Evolutionary conservation across 148 eudicot species (phyloP).

Genomic region (Nepenthes gracilis): DNA sequence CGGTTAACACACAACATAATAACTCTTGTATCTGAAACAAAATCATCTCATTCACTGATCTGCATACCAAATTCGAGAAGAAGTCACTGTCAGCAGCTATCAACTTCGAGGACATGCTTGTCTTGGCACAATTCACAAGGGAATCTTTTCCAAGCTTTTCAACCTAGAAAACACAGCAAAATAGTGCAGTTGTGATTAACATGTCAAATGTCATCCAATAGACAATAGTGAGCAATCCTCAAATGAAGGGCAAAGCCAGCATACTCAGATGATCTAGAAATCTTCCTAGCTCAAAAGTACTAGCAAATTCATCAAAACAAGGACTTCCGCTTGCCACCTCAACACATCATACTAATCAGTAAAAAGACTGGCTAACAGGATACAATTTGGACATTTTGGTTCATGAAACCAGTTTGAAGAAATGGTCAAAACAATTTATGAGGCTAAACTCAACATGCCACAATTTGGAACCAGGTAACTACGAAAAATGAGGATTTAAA

Average conservation of each 20-base stretch:
- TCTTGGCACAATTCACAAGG: slow-evolving; percentile 88
- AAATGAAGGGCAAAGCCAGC: no score
- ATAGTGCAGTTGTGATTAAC: slow-evolving; percentile 1
- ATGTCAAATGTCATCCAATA: neutral
- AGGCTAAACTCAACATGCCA: no score
- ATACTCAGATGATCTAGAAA: no score
- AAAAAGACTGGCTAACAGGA: no score
- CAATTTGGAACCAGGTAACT: no score
- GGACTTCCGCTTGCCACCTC: no score
- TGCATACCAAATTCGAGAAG: slow-evolving; percentile 71
- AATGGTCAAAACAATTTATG: no score
- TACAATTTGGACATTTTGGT: no score
- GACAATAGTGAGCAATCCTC: neutral
- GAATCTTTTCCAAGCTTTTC: slow-evolving; percentile 93
- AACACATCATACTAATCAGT: no score
- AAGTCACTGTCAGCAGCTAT: slow-evolving; percentile 75
- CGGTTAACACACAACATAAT: neutral
- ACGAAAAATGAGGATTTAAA: no score
- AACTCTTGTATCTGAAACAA: neutral
- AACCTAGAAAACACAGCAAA: slow-evolving; percentile 33
- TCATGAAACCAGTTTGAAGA: no score
- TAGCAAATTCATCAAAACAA: no score
- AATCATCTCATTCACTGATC: neutral
- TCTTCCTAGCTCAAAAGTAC: neutral
- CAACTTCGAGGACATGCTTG: slow-evolving; percentile 94